Percentiles rank a stretch among this genome's conserved stretches.
Evolutionary conservation across 257 asterid genomes (phyloP).

Genomic region (Perilla frutescens): DNA sequence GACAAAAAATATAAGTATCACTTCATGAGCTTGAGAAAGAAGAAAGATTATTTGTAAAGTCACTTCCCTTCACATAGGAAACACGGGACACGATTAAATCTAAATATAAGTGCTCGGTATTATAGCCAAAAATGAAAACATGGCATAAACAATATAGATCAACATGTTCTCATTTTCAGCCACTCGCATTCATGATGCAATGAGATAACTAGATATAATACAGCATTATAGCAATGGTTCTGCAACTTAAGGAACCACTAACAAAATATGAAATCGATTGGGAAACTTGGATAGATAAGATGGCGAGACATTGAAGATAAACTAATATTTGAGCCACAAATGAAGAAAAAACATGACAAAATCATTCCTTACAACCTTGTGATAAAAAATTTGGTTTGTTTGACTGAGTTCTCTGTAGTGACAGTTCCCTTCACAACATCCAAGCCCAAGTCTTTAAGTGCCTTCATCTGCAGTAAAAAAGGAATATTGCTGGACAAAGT

Average conservation of each 20-base stretch:
- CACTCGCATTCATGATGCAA: slow-evolving; percentile 4
- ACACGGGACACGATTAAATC: neutral
- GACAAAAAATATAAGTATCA: neutral
- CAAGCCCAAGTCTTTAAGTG: slow-evolving; percentile 93
- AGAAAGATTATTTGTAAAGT: neutral
- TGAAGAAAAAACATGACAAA: slow-evolving; percentile 16
- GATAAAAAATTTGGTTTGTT: slow-evolving; percentile 73
- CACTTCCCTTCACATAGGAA: slow-evolving; percentile 1
- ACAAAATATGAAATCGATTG: neutral
- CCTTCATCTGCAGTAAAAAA: slow-evolving; percentile 76
- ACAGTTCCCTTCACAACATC: slow-evolving; percentile 94
- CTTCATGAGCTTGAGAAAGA: slow-evolving; percentile 2
- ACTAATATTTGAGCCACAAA: slow-evolving; percentile 21
- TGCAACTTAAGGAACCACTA: slow-evolving; percentile 22
- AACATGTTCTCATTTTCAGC: neutral
- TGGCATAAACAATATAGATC: neutral
- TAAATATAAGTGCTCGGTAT: neutral
- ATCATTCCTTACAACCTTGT: slow-evolving; percentile 66
- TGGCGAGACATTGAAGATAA: slow-evolving; percentile 18
- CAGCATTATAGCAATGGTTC: slow-evolving; percentile 5
- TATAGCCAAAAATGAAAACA: slow-evolving; percentile 12
- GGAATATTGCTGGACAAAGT: slow-evolving; percentile 21
- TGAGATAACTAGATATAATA: slow-evolving; percentile 20
- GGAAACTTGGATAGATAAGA: neutral
- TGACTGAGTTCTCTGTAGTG: slow-evolving; percentile 77